Evolutionary conservation across 805 yeast genomes (phyloP), one percentile per base, ranked within the genome.

Genomic region (Saccharomyces eubayanus): DNA sequence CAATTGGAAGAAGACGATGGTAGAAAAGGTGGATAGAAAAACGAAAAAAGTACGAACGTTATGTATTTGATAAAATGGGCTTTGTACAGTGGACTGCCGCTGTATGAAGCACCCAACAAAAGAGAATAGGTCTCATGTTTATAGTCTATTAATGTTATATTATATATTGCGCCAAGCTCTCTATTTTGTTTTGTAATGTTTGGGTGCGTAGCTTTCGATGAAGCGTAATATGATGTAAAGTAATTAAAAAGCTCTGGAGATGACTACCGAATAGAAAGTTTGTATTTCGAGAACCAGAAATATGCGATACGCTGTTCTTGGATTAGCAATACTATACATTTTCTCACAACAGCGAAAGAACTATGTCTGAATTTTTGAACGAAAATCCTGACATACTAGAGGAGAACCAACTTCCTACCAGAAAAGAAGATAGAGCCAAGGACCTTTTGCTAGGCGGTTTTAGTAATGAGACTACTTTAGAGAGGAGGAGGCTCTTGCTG

Each of bases 301-400:
- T 3, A 36, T 9, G 2, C 20, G 16, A 31, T 3, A 31, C n/a
- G 8, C n/a, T 12, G 40, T 6, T 31, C 12, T 14, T 31, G 40
- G 40, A 4, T 14, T 21, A 36, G 3, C 4, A 16, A 10, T 6
- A 16, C 43, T 6, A n/a, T 24, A 31, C 4, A 36, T 16, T 36
- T 36, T 11, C 11, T 16, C 3, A 6, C 14, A 46, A 5, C 29
- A 20, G 21, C 9, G 1, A 31, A n/a, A 30, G 6, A 16, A 43
- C 31, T 9, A 87, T 85, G 92, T 75, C 89, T 1, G 96, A 89
- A 54, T 86, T 86, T 20, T 84, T 92, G 55, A 92, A 92, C 69
- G 96, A 96, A 30, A 91, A 90, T 66, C 99, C 99, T 24, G 83
- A 85, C 31, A 83, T 92, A 43, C 71, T 89, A 49, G 96, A 90